Evolutionary conservation across 2,329 filamentous ascomycete species (phyloP), one percentile per base, ranked within the genome.

Genomic region (Aspergillus japonicus): DNA sequence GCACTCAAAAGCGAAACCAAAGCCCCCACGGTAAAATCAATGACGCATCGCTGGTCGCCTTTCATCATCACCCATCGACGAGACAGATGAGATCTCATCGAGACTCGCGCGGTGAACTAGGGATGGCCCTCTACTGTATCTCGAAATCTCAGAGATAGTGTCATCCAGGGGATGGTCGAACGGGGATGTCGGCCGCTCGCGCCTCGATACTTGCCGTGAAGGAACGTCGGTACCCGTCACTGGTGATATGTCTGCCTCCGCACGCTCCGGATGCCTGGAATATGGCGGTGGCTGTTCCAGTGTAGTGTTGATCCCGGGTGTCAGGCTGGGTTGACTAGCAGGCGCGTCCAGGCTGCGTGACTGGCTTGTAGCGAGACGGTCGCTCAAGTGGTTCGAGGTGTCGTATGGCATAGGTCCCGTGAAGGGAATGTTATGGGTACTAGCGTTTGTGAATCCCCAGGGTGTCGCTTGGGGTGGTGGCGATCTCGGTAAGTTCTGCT

Each of bases 1-100:
- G 19, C 14, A 6, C n/a, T 5, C 14, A 19, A n/a, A 7, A 2
- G 4, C 23, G 35, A 14, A 29, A 50, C 33, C n/a, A 29, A 29
- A 35, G 11, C 3, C 33, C 33, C 33, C 33, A 53, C 16, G 7
- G 5, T 3, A 35, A 56, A 49, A 29, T 49, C 14, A 49, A 31
- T 21, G 57, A 59, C 31, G 50, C 42, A 44, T 54, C 26, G 51
- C 47, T 19, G 47, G 16, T 23, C 35, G 49, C 6, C 55, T 52
- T 16, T 65, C 60, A 48, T 66, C 66, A 39, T 68, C 71, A 50
- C 63, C 61, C 51, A 74, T 65, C 2, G 70, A 72, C 23, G 71
- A 75, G 3, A 75, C 70, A 39, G 71, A 69, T 23, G 73, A 75
- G 35, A 71, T 50, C 54, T 73, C 69, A 64, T 73, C 70, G 42